Base-by-base conservation (phyloP, 1,284 basidiomycete species). In the Sporisorium iseilematis-ciliati region DNA sequence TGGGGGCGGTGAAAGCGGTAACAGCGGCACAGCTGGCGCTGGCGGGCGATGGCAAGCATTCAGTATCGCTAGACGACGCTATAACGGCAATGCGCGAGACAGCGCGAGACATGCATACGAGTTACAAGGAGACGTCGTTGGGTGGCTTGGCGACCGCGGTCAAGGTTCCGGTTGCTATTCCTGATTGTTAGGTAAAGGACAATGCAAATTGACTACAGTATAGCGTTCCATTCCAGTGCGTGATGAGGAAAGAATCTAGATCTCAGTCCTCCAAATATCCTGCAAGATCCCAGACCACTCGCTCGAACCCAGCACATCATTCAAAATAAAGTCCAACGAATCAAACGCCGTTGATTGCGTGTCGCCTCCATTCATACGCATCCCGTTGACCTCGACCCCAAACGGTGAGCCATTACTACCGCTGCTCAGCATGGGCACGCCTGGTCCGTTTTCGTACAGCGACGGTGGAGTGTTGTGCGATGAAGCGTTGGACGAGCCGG, bases 11-110 rank as follows among this genome's bases (percentile, higher is more conserved):
- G 40, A 88, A 88, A 74, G 86, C 87, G 2, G 86, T 88, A 3
- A 86, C 86, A 0, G 93, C 93, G 89, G 84, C 94, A 8, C 95
- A 97, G 82, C 88, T 98, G 4, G 94, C 95, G 1, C 91, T 97
- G 89, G 94, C 95, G 2, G 70, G 71, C 1, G 89, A 92, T 79
- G 94, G 93, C 0, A 89, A 93, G 7, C 93, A 95, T 81, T 90
- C 91, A 31, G 93, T 96, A 50, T 92, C 92, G 0, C 88, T 98
- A 25, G 95, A 98, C 83, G 94, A 97, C 85, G 95, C 95, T 0
- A 97, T 98, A 62, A 93, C 94, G 83, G 96, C 95, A 2, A 97
- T 97, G 92, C 89, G 94, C 40, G 86, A 96, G 42, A 97, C 95
- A 0, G 95, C 95, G 1, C 75, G 86, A 29, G 87, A 87, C 57